Conservation (phyloP, 345 rosid species). For the Populus simonii region DNA sequence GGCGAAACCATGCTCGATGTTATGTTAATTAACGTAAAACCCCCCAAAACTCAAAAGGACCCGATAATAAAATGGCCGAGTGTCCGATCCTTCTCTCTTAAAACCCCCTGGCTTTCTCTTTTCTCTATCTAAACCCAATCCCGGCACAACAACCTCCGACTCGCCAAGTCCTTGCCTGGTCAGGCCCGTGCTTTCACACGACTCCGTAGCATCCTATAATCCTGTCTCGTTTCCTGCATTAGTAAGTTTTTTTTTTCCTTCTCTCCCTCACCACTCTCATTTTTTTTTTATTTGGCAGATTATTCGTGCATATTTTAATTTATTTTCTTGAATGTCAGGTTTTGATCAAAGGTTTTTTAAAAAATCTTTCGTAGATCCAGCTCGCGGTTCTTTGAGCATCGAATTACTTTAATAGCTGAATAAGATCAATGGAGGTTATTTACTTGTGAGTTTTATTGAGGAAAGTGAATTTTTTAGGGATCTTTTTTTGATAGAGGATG, state of each 20-base stretch:
- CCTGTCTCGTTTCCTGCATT: constrained; percentile 11
- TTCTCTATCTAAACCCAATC: background rate
- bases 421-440: constrained; percentile 13
- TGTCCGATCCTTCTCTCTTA: background rate
- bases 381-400: background rate
- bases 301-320: background rate
- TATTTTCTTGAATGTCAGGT: background rate
- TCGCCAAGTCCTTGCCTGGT: constrained; percentile 8
- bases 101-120: background rate
- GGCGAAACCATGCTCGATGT: background rate
- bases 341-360: background rate
- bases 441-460: constrained; percentile 7
- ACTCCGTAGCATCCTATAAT: constrained; percentile 3
- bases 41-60: constrained; percentile 21
- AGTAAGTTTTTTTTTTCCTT: background rate
- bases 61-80: background rate
- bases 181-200: background rate
- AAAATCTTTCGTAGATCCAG: constrained; percentile 9
- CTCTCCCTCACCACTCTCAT: too few relatives aligned
- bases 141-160: background rate
- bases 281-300: background rate
- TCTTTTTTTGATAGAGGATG: constrained; percentile 27
- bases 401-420: background rate
- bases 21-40: background rate
- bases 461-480: constrained; percentile 12